Evolutionary conservation across 1,284 basidiomycete species (phyloP), one percentile per base, ranked within the genome.

Genomic region (Sporisorium exsertum): DNA sequence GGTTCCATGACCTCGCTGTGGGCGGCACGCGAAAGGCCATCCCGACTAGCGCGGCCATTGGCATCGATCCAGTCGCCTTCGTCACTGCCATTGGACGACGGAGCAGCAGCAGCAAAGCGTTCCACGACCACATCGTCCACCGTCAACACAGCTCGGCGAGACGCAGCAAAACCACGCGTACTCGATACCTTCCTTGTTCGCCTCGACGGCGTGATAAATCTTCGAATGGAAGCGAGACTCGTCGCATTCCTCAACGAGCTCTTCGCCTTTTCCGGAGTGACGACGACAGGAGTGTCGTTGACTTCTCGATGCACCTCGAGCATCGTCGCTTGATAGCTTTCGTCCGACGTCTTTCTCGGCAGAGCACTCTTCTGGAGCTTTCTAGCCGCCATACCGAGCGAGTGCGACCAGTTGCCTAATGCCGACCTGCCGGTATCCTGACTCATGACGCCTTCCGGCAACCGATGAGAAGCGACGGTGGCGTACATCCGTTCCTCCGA

Each of bases 121-220:
- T 65, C 69, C 12, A 57, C 20, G 2, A 50, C 16, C 3, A 50
- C 56, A 22, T 62, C 46, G n/a, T 71, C 63, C 6, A 71, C 58
- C 15, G 46, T 58, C 7, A 58, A 24, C 51, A 65, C 46, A 5
- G 45, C 47, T 12, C 42, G 35, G 5, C 59, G 40, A 10, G 51
- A 27, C 13, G 46, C 56, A 2, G 43, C 32, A 6, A 65, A 33
- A 32, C 63, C 59, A 3, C 42, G 50, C 5, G 63, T 54, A 6
- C 55, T 58, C 20, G 69, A 71, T 0, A 65, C 50, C 52, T 65
- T 71, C n/a, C 68, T 46, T 9, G 47, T 45, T 4, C 69, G 50
- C 54, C 69, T 61, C 40, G 69, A 71, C 16, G 69, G 69, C 22
- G 69, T 65, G 18, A 71, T 65, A 32, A 71, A 65, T 16, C 63